phyloP scores from a whole-genome alignment of 345 rosid species.

The Erucastrum elatum region DNA sequence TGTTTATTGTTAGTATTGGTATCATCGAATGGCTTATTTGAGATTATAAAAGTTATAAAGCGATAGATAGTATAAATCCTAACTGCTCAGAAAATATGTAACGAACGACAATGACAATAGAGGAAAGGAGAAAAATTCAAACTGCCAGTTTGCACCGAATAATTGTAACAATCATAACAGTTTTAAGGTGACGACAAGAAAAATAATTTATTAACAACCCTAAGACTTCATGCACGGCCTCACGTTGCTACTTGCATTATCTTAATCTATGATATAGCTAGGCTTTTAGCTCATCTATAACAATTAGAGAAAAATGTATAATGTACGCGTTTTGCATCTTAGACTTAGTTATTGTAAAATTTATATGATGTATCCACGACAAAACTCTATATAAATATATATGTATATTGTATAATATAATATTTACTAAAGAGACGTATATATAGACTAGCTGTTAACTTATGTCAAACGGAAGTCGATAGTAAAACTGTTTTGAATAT shows the following conservation, averaged over 20 bases:
- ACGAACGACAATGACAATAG: slow-evolving; percentile 30
- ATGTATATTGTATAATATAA: not conserved
- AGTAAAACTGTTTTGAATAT: not conserved
- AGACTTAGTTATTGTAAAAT: not conserved
- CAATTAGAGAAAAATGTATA: not conserved
- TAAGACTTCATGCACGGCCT: slow-evolving; percentile 30
- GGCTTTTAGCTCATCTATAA: not conserved
- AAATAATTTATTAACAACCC: slow-evolving; percentile 13
- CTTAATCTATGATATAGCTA: not conserved
- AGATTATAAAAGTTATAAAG: slow-evolving; percentile 7
- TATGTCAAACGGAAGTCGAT: not conserved
- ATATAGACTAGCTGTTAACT: not conserved
- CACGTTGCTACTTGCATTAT: slow-evolving; percentile 16
- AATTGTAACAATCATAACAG: slow-evolving; percentile 3
- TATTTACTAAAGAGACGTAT: not conserved
- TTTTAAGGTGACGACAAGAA: not conserved
- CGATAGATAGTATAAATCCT: not conserved
- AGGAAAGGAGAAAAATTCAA: slow-evolving; percentile 21
- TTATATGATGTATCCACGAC: not conserved
- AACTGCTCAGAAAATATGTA: slow-evolving; percentile 33
- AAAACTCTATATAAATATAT: not conserved
- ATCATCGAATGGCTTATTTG: not conserved
- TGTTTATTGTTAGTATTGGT: not conserved
- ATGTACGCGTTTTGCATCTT: slow-evolving; percentile 9
- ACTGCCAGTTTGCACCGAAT: slow-evolving; percentile 33